Evolutionary conservation across 805 yeast genomes (phyloP).

Genomic region (Kurtzmaniella cleridarum): DNA sequence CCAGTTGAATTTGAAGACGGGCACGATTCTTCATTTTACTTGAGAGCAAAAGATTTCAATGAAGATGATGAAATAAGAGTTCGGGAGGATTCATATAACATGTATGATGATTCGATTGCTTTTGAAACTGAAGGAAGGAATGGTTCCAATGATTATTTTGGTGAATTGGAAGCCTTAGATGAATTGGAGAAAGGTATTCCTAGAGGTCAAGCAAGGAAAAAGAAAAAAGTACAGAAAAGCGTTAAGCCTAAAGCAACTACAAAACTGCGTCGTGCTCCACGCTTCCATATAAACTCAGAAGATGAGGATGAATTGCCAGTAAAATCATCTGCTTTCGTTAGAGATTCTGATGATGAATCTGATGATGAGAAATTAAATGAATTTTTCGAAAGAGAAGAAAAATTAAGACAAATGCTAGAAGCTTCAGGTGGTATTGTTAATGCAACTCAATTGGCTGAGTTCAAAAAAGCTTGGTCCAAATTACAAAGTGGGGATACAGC

Average conservation of each 20-base stretch:
- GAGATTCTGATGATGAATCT: slow-evolving; percentile 59
- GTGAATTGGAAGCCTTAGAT: slow-evolving; percentile 4
- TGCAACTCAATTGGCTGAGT: slow-evolving; percentile 25
- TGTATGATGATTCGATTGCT: slow-evolving; percentile 25
- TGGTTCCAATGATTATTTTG: slow-evolving; percentile 3
- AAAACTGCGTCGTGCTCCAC: slow-evolving; percentile 13
- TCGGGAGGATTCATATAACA: slow-evolving; percentile 12
- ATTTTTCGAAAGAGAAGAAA: slow-evolving; percentile 54
- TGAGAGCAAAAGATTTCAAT: slow-evolving; percentile 20
- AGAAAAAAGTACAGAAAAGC: slow-evolving; percentile 8
- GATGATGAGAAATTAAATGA: slow-evolving; percentile 49
- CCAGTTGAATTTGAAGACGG: slow-evolving; percentile 31
- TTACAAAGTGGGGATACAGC: slow-evolving; percentile 11
- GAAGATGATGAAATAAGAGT: slow-evolving; percentile 10
- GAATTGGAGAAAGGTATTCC: slow-evolving; percentile 11
- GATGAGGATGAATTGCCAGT: slow-evolving; percentile 18
- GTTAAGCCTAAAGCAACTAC: slow-evolving; percentile 2
- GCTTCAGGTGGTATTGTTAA: slow-evolving; percentile 36
- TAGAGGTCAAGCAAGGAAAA: slow-evolving; percentile 23
- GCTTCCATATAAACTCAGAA: slow-evolving; percentile 25
- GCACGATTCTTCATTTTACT: slow-evolving; percentile 28
- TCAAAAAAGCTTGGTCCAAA: slow-evolving; percentile 25
- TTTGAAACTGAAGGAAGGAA: slow-evolving; percentile 18
- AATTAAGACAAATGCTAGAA: slow-evolving; percentile 35
- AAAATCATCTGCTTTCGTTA: slow-evolving; percentile 50